Conservation (phyloP, 2,329 filamentous ascomycete species). For the Magnaporthiopsis incrustans region DNA sequence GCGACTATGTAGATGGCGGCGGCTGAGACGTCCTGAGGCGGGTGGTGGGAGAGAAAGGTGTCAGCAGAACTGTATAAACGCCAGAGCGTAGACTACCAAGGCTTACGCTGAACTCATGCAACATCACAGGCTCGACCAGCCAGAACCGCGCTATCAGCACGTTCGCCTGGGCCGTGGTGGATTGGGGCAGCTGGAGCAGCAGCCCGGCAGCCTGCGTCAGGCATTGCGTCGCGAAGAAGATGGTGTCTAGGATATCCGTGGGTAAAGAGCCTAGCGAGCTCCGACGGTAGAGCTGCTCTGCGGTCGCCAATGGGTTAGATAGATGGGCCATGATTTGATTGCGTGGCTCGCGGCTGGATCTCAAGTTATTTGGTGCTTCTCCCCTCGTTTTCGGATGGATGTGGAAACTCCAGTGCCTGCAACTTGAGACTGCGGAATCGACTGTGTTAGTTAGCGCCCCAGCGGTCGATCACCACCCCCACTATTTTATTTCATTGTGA, state of each 20-base stretch:
- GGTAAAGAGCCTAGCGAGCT: conserved; percentile 52
- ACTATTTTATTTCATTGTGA: no score
- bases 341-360: background rate
- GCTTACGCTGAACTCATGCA: conserved; percentile 48
- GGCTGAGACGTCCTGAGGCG: conserved; percentile 65
- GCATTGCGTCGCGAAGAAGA: conserved; percentile 63
- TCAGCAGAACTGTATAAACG: background rate
- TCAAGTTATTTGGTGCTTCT: background rate
- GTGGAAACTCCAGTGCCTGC: background rate
- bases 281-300: conserved; percentile 57
- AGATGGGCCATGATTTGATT: conserved; percentile 47
- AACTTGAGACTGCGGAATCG: no score
- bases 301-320: conserved; percentile 63
- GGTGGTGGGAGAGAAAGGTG: conserved; percentile 1
- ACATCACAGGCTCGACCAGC: conserved; percentile 50
- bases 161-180: conserved; percentile 77
- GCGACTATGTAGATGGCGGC: conserved; percentile 72
- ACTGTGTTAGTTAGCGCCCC: no score
- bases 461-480: no score
- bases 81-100: background rate
- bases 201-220: conserved; percentile 74
- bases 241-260: conserved; percentile 59
- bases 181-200: conserved; percentile 76
- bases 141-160: conserved; percentile 77
- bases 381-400: background rate